Evolutionary conservation across 108 stramenopile genomes (phyloP).

Genomic region (Hondaea fermentalgiana): DNA sequence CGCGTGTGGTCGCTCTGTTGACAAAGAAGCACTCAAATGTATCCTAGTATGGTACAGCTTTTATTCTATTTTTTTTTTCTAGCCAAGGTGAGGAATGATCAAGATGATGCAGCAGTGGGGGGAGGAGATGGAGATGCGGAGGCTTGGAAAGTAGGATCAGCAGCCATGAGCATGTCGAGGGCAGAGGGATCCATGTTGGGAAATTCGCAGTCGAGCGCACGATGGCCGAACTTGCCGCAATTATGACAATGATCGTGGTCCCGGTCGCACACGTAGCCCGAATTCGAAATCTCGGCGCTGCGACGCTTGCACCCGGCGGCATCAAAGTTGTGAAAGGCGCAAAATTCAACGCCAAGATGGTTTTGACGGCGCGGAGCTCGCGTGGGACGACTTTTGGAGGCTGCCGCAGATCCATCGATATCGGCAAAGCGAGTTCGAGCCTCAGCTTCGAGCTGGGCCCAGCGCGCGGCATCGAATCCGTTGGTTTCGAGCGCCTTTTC

Average conservation of each 20-base stretch:
- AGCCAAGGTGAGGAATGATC: no score
- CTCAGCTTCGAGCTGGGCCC: neutral
- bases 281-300: neutral
- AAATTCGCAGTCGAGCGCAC: neutral
- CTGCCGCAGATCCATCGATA: neutral
- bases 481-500: neutral
- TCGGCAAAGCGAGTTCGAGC: neutral
- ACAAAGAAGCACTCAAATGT: no score
- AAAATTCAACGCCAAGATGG: neutral
- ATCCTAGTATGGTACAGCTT: no score
- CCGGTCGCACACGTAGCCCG: neutral
- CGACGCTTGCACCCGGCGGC: neutral
- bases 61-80: no score
- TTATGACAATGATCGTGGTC: neutral
- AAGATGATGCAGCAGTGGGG: no score
- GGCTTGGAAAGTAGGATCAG: neutral
- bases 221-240: neutral
- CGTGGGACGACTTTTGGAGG: neutral
- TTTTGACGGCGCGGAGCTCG: neutral
- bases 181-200: neutral
- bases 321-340: neutral
- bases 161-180: neutral
- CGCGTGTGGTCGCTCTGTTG: no score
- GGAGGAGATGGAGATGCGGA: neutral
- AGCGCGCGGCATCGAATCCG: neutral